Base-by-base conservation (phyloP, 805 yeast species). In the Pichia pseudocactophila region DNA sequence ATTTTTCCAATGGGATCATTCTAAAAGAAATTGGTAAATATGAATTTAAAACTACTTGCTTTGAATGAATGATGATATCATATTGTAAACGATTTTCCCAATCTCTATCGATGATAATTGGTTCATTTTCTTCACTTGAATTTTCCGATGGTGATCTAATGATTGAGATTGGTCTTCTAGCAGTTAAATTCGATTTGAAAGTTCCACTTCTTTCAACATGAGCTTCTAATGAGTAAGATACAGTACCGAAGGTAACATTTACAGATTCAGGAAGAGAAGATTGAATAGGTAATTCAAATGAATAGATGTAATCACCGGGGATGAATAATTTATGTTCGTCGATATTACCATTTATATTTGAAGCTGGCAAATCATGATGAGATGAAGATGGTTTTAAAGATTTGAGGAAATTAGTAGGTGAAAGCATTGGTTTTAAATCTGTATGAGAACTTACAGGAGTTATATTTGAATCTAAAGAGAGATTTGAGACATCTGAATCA, bases 41-140 rank as follows among this genome's bases (percentile, higher is more conserved):
- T 2, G 90, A 79, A 57, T 94, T 88, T 39, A 92, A 69, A 8
- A 94, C 80, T 41, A 92, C 78, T 22, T 88, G 80, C 59, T 90
- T 92, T 22, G 96, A 85, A 2, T 95, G 94, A 41, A 92, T 80
- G 16, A 88, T 78, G 35, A 92, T 87, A 55, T 92, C 97, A 57
- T 92, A 92, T 51, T 80, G 80, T 27, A 92, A 62, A 57, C 84
- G 86, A 57, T 85, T 88, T 59, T 90, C 97, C 98, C 98, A 92
- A 50, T 85, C 90, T 46, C 95, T 71, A 22, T 82, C 72, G 30
- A 92, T 87, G 4, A 87, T 84, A 41, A 92, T 90, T 0, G 98
- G 97, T 57, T 92, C 98, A 48, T 82, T 80, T 55, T 84, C 90
- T 58, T 92, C 97, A 19, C 82, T 72, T 33, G 87, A 83, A 31